Conservation (phyloP, 257 asterid species). For the Prunella vulgaris region DNA sequence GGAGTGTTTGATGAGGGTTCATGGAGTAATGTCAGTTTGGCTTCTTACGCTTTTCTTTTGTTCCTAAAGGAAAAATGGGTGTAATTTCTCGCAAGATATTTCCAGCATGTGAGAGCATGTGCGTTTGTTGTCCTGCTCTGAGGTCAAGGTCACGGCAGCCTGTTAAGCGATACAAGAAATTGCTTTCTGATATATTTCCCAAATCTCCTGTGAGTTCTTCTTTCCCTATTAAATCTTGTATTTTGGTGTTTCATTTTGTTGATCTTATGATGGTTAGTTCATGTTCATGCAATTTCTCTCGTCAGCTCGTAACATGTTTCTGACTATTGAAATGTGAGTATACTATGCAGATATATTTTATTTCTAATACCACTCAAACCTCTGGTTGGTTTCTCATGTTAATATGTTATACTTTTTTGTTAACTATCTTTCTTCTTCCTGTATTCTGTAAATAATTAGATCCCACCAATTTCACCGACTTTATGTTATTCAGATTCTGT, state of each 20-base stretch:
- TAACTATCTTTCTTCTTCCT: neutral
- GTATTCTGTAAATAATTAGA: neutral
- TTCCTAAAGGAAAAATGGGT: constrained; percentile 60
- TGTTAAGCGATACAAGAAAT: constrained; percentile 90
- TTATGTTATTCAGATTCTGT: neutral
- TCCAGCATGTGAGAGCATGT: constrained; percentile 99
- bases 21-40: neutral
- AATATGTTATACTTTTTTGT: neutral
- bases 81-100: constrained; percentile 82
- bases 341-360: no score
- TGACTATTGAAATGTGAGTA: no score
- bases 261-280: neutral
- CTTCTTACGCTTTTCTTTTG: neutral
- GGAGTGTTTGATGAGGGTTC: neutral
- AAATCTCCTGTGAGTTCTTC: constrained; percentile 69
- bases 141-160: constrained; percentile 97
- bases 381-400: constrained; percentile 15
- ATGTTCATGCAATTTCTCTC: neutral
- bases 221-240: neutral
- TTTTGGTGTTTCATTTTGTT: neutral
- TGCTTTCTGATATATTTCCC: constrained; percentile 93
- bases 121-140: constrained; percentile 98
- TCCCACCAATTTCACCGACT: neutral
- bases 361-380: neutral
- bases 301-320: no score